Evolutionary conservation across 116 monocot species (phyloP).

Genomic region (Trichopus zeylanicus): DNA sequence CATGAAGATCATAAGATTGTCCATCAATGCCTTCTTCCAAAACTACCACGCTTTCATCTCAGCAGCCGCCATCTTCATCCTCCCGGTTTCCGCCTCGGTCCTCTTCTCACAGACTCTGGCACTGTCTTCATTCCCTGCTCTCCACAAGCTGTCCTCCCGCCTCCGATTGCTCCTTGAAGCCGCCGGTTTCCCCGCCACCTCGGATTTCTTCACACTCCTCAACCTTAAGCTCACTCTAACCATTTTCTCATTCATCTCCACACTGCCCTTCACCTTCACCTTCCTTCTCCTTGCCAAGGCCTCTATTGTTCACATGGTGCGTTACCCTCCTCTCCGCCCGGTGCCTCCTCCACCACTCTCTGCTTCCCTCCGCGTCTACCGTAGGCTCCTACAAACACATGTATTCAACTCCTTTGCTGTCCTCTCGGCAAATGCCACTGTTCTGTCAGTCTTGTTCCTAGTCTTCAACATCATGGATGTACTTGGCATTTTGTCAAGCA

Average conservation of each 20-base stretch:
- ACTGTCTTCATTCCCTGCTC: slow-evolving; percentile 19
- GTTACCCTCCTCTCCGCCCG: not conserved
- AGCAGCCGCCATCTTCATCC: slow-evolving; percentile 29
- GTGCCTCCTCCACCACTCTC: slow-evolving; percentile 1
- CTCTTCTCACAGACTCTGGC: slow-evolving; percentile 42
- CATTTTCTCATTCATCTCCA: slow-evolving; percentile 37
- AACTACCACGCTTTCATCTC: slow-evolving; percentile 38
- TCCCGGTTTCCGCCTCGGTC: slow-evolving; percentile 35
- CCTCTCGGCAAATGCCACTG: slow-evolving; percentile 46
- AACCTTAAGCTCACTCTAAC: slow-evolving; percentile 65
- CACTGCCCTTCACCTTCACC: slow-evolving; percentile 67
- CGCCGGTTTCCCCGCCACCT: slow-evolving; percentile 42
- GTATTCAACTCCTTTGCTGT: slow-evolving; percentile 48
- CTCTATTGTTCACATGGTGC: slow-evolving; percentile 27
- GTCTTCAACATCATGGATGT: slow-evolving; percentile 35
- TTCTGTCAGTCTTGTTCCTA: slow-evolving; percentile 50
- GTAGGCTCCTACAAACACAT: slow-evolving; percentile 35
- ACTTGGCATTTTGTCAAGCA: slow-evolving; percentile 20
- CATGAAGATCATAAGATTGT: slow-evolving; percentile 28
- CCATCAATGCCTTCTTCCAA: slow-evolving; percentile 40
- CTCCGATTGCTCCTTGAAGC: slow-evolving; percentile 42
- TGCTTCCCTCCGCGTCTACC: slow-evolving; percentile 31
- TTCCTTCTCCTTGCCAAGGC: slow-evolving; percentile 65
- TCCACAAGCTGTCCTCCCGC: slow-evolving; percentile 33
- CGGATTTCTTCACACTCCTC: slow-evolving; percentile 41